Evolutionary conservation across 2,329 filamentous ascomycete species (phyloP), one percentile per base, ranked within the genome.

Genomic region (Cyanodermella asteris): DNA sequence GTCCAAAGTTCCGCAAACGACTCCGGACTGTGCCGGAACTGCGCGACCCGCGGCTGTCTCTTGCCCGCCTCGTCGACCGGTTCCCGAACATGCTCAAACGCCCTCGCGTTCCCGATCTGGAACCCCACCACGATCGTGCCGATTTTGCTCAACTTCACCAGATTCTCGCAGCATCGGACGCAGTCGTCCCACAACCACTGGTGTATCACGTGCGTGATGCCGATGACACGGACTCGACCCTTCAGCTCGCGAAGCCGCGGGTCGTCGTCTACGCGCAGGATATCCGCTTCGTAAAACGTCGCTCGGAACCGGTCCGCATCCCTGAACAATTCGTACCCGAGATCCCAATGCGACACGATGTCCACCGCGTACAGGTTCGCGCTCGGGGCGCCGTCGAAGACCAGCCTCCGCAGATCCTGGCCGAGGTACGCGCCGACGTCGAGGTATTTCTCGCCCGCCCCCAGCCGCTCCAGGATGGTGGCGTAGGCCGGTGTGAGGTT

Each of bases 401-500:
- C 23, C n/a, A 27, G 27, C 27, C 34, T 35, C 8, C 33, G 22
- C 7, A 35, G 29, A 19, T 35, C 33, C 18, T 35, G 33, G 9
- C 33, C 33, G 13, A 35, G 18, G 13, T 31, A 35, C 4, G 31
- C 23, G 5, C 33, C 31, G 13, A 35, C 17, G 17, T 35, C 33
- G 13, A 35, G 31, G 13, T 33, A 21, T 3, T 30, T 16, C 7
- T 26, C 23, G 16, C 31, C 26, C 8, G 23, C 15, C n/a, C 39
- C 32, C 5, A 46, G 31, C 13, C 37, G 42, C 5, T 33, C 25
- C 5, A 52, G 24, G 8, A 34, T 24, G 7, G 49, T 29, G 2
- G 29, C 31, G 2, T 35, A 28, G 34, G 51, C 50, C 8, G 34
- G 21, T 2, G 45, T 41, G 16, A 41, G 39, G 11, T 31, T 27